Percentiles rank a stretch among this genome's conserved stretches.
phyloP scores from a whole-genome alignment of 2,329 filamentous ascomycete genomes.

The Ophiostoma fasciatum region DNA sequence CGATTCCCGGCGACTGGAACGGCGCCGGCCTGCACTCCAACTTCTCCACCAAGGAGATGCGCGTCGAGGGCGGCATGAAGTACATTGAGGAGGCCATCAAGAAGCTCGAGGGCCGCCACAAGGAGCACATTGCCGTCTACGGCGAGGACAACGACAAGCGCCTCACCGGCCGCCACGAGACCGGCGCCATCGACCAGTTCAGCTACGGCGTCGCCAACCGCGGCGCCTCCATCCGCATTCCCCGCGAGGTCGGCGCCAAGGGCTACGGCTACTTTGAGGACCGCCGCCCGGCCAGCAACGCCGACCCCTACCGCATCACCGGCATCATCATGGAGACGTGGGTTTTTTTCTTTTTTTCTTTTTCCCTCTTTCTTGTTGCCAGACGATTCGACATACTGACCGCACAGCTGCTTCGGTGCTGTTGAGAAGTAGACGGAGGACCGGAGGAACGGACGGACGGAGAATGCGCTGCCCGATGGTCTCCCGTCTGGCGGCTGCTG shows the following conservation, averaged over 20 bases:
- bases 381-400: background rate
- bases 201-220: constrained; percentile 91
- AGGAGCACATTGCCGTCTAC: constrained; percentile 78
- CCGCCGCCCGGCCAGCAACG: constrained; percentile 57
- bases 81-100: constrained; percentile 75
- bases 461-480: too few relatives aligned
- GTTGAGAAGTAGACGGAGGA: constrained; percentile 7
- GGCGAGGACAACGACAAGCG: constrained; percentile 91
- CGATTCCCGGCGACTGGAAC: constrained; percentile 90
- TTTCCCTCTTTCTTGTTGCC: background rate
- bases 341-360: background rate
- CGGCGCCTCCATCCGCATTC: constrained; percentile 80
- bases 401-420: constrained; percentile 9
- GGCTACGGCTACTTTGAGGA: constrained; percentile 52
- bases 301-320: constrained; percentile 59
- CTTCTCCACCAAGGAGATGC: constrained; percentile 83
- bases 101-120: constrained; percentile 65
- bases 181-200: constrained; percentile 85
- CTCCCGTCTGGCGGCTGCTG: background rate
- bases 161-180: constrained; percentile 89
- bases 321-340: constrained; percentile 22
- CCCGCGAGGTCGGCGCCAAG: constrained; percentile 51
- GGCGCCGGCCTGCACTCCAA: constrained; percentile 62
- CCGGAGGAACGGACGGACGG: too few relatives aligned
- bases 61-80: constrained; percentile 88